Evolutionary conservation across 2,329 filamentous ascomycete genomes (phyloP).

Genomic region (Penicillium rolfsii): DNA sequence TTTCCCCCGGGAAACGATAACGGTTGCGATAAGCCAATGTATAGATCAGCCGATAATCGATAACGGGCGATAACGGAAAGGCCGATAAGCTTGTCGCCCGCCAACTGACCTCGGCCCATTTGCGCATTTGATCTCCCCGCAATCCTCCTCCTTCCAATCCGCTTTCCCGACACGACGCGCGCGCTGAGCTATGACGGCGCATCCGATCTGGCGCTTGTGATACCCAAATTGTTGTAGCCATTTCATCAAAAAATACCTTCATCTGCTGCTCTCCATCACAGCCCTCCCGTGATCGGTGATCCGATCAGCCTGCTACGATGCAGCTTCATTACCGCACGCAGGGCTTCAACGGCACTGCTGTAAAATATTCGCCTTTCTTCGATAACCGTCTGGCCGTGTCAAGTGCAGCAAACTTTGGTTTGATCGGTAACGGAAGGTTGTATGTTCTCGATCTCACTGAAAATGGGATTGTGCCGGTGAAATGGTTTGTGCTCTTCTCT

Average conservation of each 20-base stretch:
- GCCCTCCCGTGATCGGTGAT: slow-evolving; percentile 8
- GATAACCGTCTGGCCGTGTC: slow-evolving; percentile 91
- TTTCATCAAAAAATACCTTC: neutral
- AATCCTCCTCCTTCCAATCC: slow-evolving; percentile 24
- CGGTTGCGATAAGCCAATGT: too few species aligned
- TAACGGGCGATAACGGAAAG: slow-evolving; percentile 1
- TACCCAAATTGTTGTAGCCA: slow-evolving; percentile 6
- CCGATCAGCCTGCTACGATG: slow-evolving; percentile 58
- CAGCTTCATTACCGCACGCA: slow-evolving; percentile 84
- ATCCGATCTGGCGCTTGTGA: slow-evolving; percentile 13
- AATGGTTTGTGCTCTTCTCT: slow-evolving; percentile 61
- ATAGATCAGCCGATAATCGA: neutral
- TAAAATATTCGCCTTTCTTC: slow-evolving; percentile 98
- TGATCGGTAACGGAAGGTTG: slow-evolving; percentile 91
- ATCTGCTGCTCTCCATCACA: neutral
- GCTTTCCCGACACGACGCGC: slow-evolving; percentile 12
- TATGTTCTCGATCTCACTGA: slow-evolving; percentile 83
- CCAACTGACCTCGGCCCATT: slow-evolving; percentile 28
- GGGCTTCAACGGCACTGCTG: slow-evolving; percentile 93
- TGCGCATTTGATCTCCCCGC: slow-evolving; percentile 30
- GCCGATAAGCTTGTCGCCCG: slow-evolving; percentile 13
- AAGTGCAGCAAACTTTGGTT: slow-evolving; percentile 90
- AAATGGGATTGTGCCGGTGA: slow-evolving; percentile 80
- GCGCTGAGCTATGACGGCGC: slow-evolving; percentile 7
- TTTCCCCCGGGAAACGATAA: neutral